Evolutionary conservation across 2,329 filamentous ascomycete genomes (phyloP).

Genomic region (Aspergillus brunneoviolaceus): DNA sequence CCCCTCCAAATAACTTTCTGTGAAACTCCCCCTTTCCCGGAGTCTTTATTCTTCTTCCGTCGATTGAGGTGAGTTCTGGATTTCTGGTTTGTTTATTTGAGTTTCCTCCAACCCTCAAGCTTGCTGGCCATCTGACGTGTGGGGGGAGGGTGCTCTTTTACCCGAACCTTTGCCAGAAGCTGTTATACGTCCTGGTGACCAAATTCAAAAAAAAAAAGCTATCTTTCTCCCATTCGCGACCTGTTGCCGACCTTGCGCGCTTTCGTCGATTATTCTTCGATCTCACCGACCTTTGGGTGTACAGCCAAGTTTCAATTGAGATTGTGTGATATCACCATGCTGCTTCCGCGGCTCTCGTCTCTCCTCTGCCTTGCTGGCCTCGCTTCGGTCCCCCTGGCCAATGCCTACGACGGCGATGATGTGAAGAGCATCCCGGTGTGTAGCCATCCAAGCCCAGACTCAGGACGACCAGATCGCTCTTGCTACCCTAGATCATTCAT

Average conservation of each 20-base stretch:
- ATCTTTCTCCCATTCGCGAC: conserved; percentile 9
- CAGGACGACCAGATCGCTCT: background rate
- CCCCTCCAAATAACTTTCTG: conserved; percentile 4
- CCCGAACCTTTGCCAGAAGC: too few relatives aligned
- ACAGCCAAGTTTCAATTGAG: background rate
- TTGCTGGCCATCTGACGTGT: background rate
- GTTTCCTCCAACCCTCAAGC: background rate
- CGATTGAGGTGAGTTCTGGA: background rate
- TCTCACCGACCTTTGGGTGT: too few relatives aligned
- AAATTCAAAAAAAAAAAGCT: background rate
- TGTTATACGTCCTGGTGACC: background rate
- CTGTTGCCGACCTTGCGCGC: background rate
- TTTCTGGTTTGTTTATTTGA: background rate
- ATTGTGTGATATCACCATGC: conserved; percentile 25
- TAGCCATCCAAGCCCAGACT: conserved; percentile 11
- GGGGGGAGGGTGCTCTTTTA: background rate
- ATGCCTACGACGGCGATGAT: conserved; percentile 48
- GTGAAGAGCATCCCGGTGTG: conserved; percentile 67
- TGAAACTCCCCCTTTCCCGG: background rate
- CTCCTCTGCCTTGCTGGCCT: conserved; percentile 38
- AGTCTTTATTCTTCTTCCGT: conserved; percentile 10
- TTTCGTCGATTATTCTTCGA: too few relatives aligned
- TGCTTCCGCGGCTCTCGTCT: conserved; percentile 35
- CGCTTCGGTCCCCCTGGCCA: conserved; percentile 29
- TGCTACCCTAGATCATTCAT: background rate